Evolutionary conservation across 768 basidiomycete genomes (phyloP), one percentile per base, ranked within the genome.

Genomic region (Cytidiella melzeri): DNA sequence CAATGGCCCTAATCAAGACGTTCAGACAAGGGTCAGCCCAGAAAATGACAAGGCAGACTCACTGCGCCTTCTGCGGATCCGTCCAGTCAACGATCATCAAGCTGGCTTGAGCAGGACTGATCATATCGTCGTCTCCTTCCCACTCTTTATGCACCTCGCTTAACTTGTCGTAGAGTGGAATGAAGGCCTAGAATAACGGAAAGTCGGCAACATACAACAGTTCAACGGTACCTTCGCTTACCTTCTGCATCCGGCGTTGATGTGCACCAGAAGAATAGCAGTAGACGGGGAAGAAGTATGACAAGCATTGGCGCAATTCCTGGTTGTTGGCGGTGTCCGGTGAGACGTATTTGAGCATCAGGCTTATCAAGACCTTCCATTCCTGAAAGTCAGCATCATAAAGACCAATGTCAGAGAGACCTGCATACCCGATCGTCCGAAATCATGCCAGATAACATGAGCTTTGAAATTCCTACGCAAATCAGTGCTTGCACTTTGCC

Each of bases 1-100:
- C 48, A 5, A 56, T 34, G 27, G 34, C 48, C 19, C 51, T 46
- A 30, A 9, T 23, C n/a, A 48, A 25, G 50, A n/a, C 40, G 25
- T 20, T 43, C 4, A 45, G 36, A 43, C 36, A 18, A 27, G 19
- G 34, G 41, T 46, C 4, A 53, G 51, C 13, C 28, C 9, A 50
- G 59, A 26, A 47, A 57, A 13, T 55, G 13, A 28, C 11, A 3
- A 9, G 40, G 23, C 12, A 67, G 61, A 67, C 72, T 71, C 59
- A 77, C 60, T 79, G 74, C 28, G 77, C 75, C 59, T 88, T 91
- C 59, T 79, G 73, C 0, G 90, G 87, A 61, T 94, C 85, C 3
- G 87, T 89, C 92, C 92, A 95, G 55, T 93, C 91, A 2, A 85
- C 73, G 59, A 94, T 74, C 67, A 93, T 76, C n/a, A 83, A 69